Percentiles rank a stretch among this genome's conserved stretches.
Conservation (phyloP, 2,329 filamentous ascomycete species). For the Fusarium pseudoanthophilum region DNA sequence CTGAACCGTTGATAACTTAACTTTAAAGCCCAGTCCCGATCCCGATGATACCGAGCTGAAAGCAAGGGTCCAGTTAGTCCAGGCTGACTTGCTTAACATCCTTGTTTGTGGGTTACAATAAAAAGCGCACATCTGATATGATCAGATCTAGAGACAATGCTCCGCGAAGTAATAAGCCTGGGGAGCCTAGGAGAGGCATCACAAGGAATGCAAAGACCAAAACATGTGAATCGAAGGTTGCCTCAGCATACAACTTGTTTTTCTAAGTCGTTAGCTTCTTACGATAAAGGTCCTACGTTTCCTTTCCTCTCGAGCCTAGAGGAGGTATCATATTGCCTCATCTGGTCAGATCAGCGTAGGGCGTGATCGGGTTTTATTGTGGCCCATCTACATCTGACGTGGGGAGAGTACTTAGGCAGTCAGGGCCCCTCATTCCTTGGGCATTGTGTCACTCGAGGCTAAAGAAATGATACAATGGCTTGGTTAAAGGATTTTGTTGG, state of each 20-base stretch:
- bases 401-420: conserved; percentile 17
- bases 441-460: not conserved
- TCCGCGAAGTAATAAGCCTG: not conserved
- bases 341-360: not conserved
- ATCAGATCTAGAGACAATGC: not conserved
- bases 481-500: conserved; percentile 37
- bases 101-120: not conserved
- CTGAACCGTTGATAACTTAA: not conserved
- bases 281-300: not conserved
- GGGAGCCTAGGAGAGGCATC: not conserved
- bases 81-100: not conserved
- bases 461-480: conserved; percentile 24
- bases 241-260: too few species aligned
- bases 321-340: not conserved
- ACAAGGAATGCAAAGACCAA: not conserved
- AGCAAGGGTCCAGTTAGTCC: not conserved
- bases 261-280: too few species aligned
- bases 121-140: not conserved
- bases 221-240: not conserved
- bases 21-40: conserved; percentile 5
- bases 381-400: not conserved
- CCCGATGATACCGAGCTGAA: conserved; percentile 25
- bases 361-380: not conserved
- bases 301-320: not conserved
- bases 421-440: not conserved